Evolutionary conservation across 2,329 filamentous ascomycete species (phyloP).

Genomic region (Elsinoe ampelina): DNA sequence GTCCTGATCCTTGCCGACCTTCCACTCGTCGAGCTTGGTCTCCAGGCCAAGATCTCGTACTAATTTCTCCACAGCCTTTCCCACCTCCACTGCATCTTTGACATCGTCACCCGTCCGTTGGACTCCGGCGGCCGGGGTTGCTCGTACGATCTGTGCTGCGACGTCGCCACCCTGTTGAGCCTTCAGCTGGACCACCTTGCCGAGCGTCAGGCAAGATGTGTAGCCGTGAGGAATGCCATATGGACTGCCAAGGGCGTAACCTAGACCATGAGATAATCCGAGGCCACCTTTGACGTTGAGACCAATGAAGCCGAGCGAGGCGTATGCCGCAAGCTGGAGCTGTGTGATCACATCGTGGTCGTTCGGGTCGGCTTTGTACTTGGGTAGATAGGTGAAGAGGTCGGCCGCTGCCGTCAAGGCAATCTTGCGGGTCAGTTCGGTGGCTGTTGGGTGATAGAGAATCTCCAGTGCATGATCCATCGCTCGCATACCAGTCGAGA

Average conservation of each 20-base stretch:
- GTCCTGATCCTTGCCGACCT: constrained; percentile 34
- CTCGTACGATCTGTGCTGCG: constrained; percentile 37
- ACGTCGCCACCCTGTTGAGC: constrained; percentile 34
- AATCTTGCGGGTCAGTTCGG: constrained; percentile 40
- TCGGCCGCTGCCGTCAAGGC: constrained; percentile 37
- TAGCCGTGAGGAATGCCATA: constrained; percentile 50
- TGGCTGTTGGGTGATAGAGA: constrained; percentile 41
- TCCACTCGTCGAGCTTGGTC: constrained; percentile 38
- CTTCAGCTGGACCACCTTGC: constrained; percentile 46
- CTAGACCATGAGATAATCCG: constrained; percentile 35
- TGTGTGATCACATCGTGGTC: constrained; percentile 42
- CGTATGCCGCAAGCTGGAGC: constrained; percentile 45
- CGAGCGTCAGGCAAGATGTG: constrained; percentile 46
- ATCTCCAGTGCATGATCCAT: constrained; percentile 49
- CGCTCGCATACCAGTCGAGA: constrained; percentile 44
- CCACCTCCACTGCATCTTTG: constrained; percentile 37
- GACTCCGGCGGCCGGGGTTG: constrained; percentile 37
- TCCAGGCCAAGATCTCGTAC: constrained; percentile 37
- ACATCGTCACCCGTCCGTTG: constrained; percentile 30
- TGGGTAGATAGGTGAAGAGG: constrained; percentile 41
- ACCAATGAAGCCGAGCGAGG: constrained; percentile 42
- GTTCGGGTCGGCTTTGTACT: constrained; percentile 37
- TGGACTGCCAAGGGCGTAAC: constrained; percentile 45
- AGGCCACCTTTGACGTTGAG: constrained; percentile 43
- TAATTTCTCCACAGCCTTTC: constrained; percentile 35